These are phyloP conservation scores for Salinomyces thailandicus DNA, from an alignment of 2,329 filamentous ascomycete species.

Conservation along the genomic window DNA sequence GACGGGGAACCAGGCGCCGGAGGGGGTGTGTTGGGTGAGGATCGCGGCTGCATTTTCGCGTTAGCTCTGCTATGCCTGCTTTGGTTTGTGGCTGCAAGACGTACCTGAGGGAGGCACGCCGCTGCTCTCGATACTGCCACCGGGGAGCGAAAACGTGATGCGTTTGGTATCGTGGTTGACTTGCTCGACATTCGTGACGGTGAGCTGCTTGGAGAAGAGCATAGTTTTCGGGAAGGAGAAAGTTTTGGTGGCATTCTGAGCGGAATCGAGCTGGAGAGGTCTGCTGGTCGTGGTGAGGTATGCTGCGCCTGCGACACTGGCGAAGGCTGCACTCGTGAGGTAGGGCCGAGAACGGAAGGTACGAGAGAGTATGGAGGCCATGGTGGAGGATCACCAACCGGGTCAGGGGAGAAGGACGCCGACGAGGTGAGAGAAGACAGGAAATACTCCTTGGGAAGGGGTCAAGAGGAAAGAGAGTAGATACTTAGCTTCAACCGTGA, in stretches of 20 bases:
- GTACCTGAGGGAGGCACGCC: slow-evolving; percentile 14
- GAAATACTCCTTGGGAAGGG: too few relatives aligned
- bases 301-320: not conserved
- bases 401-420: not conserved
- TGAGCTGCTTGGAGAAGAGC: slow-evolving; percentile 24
- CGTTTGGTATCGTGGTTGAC: slow-evolving; percentile 26
- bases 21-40: slow-evolving; percentile 48
- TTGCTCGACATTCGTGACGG: slow-evolving; percentile 21
- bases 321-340: not conserved
- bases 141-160: slow-evolving; percentile 23
- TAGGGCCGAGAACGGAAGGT: not conserved
- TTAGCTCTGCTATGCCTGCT: not conserved
- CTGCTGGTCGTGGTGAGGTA: not conserved
- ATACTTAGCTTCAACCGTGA: too few relatives aligned
- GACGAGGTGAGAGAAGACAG: not conserved
- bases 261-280: slow-evolving; percentile 15
- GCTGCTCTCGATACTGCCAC: slow-evolving; percentile 19
- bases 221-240: slow-evolving; percentile 23
- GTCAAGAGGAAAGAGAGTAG: too few relatives aligned
- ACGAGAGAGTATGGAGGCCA: not conserved
- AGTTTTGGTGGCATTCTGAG: slow-evolving; percentile 16
- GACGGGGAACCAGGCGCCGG: slow-evolving; percentile 48
- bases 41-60: slow-evolving; percentile 39
- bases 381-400: not conserved
- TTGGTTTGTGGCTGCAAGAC: not conserved